Conservation (phyloP, 345 rosid species). For the Eucalyptus pauciflora region DNA sequence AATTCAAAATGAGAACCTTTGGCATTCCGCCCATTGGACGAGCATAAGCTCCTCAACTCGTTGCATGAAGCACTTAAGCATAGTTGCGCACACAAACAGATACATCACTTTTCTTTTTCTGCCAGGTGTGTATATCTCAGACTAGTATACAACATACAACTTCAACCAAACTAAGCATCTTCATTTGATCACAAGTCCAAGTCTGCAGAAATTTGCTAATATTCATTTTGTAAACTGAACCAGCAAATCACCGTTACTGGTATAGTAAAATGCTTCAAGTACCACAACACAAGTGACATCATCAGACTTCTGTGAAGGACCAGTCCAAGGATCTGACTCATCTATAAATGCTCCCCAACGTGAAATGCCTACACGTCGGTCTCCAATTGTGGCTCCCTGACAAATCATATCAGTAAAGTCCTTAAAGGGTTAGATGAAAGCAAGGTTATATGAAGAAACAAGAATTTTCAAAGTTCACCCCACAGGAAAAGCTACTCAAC, state of each 20-base stretch:
- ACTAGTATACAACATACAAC: background rate
- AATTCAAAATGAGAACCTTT: background rate
- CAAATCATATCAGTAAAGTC: constrained; percentile 1
- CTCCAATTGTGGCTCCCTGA: constrained; percentile 82
- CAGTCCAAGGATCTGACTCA: constrained; percentile 43
- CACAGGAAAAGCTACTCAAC: background rate
- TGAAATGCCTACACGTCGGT: constrained; percentile 57
- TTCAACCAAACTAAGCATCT: background rate
- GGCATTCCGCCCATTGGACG: background rate
- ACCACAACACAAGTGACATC: constrained; percentile 23
- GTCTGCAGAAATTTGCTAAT: background rate
- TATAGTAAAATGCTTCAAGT: background rate
- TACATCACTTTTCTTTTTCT: background rate
- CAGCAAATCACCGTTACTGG: background rate
- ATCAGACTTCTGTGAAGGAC: constrained; percentile 18
- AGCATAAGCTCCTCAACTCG: background rate
- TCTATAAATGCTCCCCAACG: constrained; percentile 43
- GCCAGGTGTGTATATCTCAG: background rate
- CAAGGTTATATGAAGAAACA: background rate
- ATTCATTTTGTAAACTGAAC: background rate
- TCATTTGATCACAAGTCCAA: background rate
- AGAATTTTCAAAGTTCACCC: background rate
- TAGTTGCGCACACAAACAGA: background rate
- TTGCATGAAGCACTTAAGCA: background rate
- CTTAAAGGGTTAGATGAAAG: background rate